Conservation (phyloP, 345 rosid genomes). For the Citrus mangshanensis region DNA sequence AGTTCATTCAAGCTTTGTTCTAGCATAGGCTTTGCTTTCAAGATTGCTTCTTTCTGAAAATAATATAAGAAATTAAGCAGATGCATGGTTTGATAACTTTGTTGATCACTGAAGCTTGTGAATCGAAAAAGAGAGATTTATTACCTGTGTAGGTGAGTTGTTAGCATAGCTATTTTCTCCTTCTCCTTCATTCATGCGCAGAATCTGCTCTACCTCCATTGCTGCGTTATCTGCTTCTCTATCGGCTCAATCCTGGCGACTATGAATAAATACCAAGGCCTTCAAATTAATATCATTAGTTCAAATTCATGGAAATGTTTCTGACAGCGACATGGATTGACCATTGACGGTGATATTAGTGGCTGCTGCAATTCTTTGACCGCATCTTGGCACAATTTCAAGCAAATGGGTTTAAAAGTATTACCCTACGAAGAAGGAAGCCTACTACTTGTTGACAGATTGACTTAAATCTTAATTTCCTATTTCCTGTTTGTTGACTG, state of each 20-base stretch:
- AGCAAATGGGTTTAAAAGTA: too few species aligned
- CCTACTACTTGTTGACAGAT: too few species aligned
- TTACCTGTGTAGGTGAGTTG: slow-evolving; percentile 16
- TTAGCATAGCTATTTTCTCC: slow-evolving; percentile 21
- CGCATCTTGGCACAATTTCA: too few species aligned
- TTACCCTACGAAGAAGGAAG: too few species aligned
- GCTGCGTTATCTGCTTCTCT: background rate
- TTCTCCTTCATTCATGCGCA: slow-evolving; percentile 19
- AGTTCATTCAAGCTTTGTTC: background rate
- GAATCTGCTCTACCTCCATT: background rate
- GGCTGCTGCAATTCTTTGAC: too few species aligned
- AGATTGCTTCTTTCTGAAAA: background rate
- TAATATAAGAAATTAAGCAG: too few species aligned
- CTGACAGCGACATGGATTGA: background rate
- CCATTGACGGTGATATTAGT: background rate
- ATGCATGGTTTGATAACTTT: background rate
- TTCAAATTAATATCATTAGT: background rate
- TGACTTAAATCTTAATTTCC: too few species aligned
- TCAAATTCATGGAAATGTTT: too few species aligned
- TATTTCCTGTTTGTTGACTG: too few species aligned
- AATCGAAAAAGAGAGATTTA: background rate
- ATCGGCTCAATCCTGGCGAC: background rate
- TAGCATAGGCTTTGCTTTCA: background rate
- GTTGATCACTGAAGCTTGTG: background rate
- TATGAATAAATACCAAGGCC: background rate